Evolutionary conservation across 139 green algal species (phyloP).

Genomic region (Chlamydomonas urium): DNA sequence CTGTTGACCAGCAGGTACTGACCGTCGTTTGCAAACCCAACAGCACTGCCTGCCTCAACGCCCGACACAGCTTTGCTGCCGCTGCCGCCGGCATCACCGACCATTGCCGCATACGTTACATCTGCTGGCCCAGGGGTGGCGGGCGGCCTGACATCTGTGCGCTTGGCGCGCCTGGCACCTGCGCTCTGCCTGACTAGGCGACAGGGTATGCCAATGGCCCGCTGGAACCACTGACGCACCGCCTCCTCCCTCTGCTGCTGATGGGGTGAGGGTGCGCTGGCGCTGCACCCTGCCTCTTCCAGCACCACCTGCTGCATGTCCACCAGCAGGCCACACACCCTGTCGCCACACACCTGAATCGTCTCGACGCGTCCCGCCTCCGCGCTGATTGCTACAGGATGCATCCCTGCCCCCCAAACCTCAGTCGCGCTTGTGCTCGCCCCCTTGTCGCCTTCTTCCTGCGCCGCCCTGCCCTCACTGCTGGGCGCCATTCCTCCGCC

Average conservation of each 20-base stretch:
- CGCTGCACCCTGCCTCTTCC: constrained; percentile 1
- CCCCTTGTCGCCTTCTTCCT: too few species aligned
- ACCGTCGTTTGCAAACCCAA: constrained; percentile 82
- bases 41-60: too few species aligned
- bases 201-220: constrained; percentile 64
- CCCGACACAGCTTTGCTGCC: too few species aligned
- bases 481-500: too few species aligned
- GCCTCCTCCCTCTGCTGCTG: too few species aligned
- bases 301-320: neutral
- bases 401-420: too few species aligned
- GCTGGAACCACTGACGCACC: constrained; percentile 67
- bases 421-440: too few species aligned
- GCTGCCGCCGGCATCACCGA: constrained; percentile 4
- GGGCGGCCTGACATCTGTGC: neutral
- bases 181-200: constrained; percentile 54
- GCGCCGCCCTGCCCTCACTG: too few species aligned
- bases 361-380: too few species aligned
- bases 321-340: constrained; percentile 33
- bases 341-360: constrained; percentile 46
- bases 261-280: too few species aligned
- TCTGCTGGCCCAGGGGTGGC: too few species aligned
- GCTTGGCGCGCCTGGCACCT: neutral
- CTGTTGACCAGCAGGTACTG: constrained; percentile 67
- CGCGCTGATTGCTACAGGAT: too few species aligned
- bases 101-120: neutral